Evolutionary conservation across 176 grass and related monocot species (phyloP).

Genomic region (Oryza rufipogon): DNA sequence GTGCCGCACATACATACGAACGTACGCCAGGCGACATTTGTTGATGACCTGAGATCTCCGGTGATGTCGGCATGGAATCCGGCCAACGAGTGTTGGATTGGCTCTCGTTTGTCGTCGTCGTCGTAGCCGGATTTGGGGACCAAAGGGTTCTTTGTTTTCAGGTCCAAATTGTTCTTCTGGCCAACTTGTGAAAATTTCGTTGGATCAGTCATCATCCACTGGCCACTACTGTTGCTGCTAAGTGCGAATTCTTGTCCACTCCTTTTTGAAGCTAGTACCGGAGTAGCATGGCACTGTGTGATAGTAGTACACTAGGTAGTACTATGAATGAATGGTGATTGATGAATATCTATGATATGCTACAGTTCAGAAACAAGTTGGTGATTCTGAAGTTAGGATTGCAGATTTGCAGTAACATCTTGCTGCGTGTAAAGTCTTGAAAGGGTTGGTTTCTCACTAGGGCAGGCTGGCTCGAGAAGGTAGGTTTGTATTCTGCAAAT

Average conservation of each 20-base stretch:
- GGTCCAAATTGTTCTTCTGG: not conserved
- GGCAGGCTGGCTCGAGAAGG: not conserved
- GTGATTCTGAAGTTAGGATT: not conserved
- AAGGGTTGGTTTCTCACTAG: not conserved
- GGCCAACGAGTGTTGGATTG: not conserved
- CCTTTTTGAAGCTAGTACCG: constrained; percentile 10
- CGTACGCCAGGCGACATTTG: not conserved
- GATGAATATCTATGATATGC: not conserved
- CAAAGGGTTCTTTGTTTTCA: not conserved
- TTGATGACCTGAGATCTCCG: constrained; percentile 7
- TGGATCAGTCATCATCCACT: constrained; percentile 11
- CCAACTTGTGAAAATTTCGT: not conserved
- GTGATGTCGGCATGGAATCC: not conserved
- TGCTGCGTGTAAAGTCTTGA: not conserved
- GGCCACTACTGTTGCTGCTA: too few relatives aligned
- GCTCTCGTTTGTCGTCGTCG: constrained; percentile 8
- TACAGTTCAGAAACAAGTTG: not conserved
- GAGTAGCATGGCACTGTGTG: constrained; percentile 4
- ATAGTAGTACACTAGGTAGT: not conserved
- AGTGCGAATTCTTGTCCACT: constrained; percentile 7
- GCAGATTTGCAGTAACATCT: not conserved
- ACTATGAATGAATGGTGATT: not conserved
- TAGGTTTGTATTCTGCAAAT: not conserved
- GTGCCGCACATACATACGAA: not conserved
- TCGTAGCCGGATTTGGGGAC: constrained; percentile 4